phyloP scores from a whole-genome alignment of 2,329 filamentous ascomycete genomes.

The Neofusicoccum ribis region DNA sequence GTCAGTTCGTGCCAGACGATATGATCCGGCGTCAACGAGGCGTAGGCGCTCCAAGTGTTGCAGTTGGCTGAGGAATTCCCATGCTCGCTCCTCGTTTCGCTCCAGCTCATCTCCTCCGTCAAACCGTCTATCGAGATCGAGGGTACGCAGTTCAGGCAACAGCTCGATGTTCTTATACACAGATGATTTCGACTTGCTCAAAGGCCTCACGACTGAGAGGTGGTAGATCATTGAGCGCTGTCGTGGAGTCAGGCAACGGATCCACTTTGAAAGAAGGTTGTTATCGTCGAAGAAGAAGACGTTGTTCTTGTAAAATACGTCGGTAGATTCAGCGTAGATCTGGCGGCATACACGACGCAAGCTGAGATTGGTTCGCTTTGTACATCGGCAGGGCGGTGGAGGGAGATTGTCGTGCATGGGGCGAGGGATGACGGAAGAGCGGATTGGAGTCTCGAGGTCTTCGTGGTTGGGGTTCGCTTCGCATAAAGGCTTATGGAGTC shows the following conservation, averaged over 20 bases:
- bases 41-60: neutral
- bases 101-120: too few relatives aligned
- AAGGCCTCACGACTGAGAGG: neutral
- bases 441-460: neutral
- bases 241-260: constrained; percentile 17
- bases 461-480: neutral
- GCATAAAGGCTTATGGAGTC: neutral
- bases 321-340: neutral
- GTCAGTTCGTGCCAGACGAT: too few relatives aligned
- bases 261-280: constrained; percentile 24
- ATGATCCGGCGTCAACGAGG: too few relatives aligned
- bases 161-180: neutral
- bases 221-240: neutral
- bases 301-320: constrained; percentile 23
- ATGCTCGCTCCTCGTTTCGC: too few relatives aligned
- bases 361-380: neutral
- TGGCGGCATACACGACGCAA: neutral
- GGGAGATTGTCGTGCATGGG: neutral
- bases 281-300: constrained; percentile 27
- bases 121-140: neutral
- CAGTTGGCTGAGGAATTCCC: neutral
- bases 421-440: neutral
- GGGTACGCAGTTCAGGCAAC: neutral
- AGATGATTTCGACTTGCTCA: too few relatives aligned
- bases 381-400: neutral